These are phyloP conservation scores for Cinnamomum chago DNA, from an alignment of 164 flowering plant genomes.

Conservation along the genomic window DNA sequence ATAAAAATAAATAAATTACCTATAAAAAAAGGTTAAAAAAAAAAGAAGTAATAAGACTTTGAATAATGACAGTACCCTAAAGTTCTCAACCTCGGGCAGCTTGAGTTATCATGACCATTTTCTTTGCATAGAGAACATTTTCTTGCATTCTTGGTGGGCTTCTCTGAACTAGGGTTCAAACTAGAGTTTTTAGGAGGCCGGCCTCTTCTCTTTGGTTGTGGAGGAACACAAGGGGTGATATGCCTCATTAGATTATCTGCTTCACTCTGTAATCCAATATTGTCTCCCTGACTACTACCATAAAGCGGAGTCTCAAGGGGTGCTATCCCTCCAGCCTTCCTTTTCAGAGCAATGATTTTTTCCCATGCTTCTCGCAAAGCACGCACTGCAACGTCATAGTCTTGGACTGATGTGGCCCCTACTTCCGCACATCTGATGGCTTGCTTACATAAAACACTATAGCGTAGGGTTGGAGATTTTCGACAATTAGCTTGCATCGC, in stretches of 20 bases:
- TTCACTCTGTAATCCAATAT: conserved; percentile 1
- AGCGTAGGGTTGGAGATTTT: conserved; percentile 16
- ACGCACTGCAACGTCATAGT: conserved; percentile 15
- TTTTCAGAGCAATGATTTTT: conserved; percentile 49
- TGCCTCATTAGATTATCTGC: conserved; percentile 3
- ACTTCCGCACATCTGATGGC: conserved; percentile 19
- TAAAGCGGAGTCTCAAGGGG: neutral
- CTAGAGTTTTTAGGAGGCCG: conserved; percentile 8
- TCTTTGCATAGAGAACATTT: conserved; percentile 11
- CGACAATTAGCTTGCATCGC: conserved; percentile 18
- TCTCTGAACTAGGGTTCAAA: conserved; percentile 2
- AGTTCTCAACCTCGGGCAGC: conserved; percentile 12
- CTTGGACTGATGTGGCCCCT: conserved; percentile 14
- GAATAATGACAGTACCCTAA: conserved; percentile 5
- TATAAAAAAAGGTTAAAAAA: neutral
- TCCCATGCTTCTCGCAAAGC: conserved; percentile 45
- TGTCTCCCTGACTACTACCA: conserved; percentile 4
- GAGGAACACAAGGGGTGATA: conserved; percentile 6
- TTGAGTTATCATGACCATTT: conserved; percentile 4
- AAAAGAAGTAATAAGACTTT: neutral
- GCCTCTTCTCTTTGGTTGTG: conserved; percentile 12
- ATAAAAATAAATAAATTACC: no score
- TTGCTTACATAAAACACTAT: conserved; percentile 13
- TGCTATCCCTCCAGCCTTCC: conserved; percentile 32
- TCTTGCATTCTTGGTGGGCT: conserved; percentile 5